Conservation (phyloP, 768 basidiomycete species). For the Pisolithus microcarpus region DNA sequence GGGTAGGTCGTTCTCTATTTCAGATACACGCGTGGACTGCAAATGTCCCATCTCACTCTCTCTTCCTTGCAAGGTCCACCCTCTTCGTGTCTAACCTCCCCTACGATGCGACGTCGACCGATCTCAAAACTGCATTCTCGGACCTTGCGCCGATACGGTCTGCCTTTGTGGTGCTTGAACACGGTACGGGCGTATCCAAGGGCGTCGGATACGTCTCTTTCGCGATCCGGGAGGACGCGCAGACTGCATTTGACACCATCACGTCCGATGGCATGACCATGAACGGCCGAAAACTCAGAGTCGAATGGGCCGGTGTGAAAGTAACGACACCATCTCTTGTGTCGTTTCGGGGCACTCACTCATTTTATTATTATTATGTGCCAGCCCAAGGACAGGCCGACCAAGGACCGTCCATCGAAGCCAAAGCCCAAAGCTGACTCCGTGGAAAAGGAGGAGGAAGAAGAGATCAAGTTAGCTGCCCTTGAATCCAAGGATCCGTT, state of each 20-base stretch:
- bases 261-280: constrained; percentile 57
- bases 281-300: constrained; percentile 61
- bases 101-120: constrained; percentile 82
- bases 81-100: constrained; percentile 93
- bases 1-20: constrained; percentile 20
- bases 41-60: not conserved
- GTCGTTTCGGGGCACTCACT: not conserved
- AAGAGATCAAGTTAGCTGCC: constrained; percentile 27
- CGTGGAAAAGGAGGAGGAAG: constrained; percentile 32
- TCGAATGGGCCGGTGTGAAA: constrained; percentile 77
- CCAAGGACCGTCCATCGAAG: constrained; percentile 19
- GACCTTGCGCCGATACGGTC: constrained; percentile 91
- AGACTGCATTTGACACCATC: constrained; percentile 59
- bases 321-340: constrained; percentile 31
- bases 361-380: not conserved
- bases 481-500: constrained; percentile 54
- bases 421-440: constrained; percentile 23
- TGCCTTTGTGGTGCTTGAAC: constrained; percentile 87
- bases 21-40: not conserved
- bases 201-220: constrained; percentile 97
- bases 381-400: constrained; percentile 37
- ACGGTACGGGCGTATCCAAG: constrained; percentile 69
- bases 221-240: constrained; percentile 82
- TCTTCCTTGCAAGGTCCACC: constrained; percentile 49
- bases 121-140: constrained; percentile 89